Conservation (phyloP, 768 basidiomycete genomes). For the Boletus barrowsii region DNA sequence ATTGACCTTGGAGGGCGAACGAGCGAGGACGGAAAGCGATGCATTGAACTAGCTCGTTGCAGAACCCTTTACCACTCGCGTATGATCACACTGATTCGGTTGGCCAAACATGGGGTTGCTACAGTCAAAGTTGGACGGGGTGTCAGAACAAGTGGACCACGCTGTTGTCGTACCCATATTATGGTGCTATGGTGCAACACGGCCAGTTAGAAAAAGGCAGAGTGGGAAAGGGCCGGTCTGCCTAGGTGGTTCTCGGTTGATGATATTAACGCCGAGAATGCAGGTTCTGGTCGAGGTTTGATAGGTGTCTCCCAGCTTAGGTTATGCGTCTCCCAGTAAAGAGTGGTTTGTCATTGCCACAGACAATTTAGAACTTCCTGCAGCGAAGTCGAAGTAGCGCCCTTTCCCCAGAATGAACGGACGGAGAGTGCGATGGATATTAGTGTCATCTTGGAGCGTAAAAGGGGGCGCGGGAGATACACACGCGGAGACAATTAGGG, state of each 20-base stretch:
- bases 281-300: not conserved
- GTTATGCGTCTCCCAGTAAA: not conserved
- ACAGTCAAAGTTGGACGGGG: not conserved
- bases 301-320: constrained; percentile 3
- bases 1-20: not conserved
- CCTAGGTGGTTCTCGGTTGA: constrained; percentile 7
- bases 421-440: not conserved
- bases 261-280: constrained; percentile 11
- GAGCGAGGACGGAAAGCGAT: not conserved
- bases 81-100: not conserved
- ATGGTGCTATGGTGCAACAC: constrained; percentile 6
- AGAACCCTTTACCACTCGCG: not conserved
- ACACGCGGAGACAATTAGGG: constrained; percentile 8
- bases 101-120: not conserved
- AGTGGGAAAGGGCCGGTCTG: not conserved
- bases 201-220: not conserved
- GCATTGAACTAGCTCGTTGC: not conserved
- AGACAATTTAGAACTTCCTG: not conserved
- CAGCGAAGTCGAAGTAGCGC: constrained; percentile 9
- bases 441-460: constrained; percentile 5
- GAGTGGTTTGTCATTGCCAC: constrained; percentile 12
- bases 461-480: constrained; percentile 16
- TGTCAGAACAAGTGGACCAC: not conserved
- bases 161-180: constrained; percentile 4
- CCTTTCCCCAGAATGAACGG: constrained; percentile 1